Conservation (phyloP, 108 stramenopile species). For the Halocafeteria seosinensis region DNA sequence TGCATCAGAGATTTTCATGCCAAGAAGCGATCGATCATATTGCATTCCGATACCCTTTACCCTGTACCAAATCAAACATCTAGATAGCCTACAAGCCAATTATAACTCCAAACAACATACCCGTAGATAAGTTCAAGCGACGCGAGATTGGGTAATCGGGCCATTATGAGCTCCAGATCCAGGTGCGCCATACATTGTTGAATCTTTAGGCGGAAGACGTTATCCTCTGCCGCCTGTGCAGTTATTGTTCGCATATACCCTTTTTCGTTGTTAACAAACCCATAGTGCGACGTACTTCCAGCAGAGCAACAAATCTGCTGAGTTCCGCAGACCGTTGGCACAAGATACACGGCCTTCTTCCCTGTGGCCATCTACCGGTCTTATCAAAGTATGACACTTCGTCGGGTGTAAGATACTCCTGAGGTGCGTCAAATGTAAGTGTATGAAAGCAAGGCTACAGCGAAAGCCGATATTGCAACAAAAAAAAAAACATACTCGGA, state of each 20-base stretch:
- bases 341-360: background rate
- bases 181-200: conserved; percentile 30
- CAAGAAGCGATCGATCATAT: conserved; percentile 43
- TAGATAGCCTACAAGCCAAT: too few relatives aligned
- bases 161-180: conserved; percentile 19
- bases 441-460: too few relatives aligned
- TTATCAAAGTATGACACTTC: background rate
- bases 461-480: too few relatives aligned
- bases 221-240: conserved; percentile 34
- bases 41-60: conserved; percentile 37
- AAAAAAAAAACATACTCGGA: too few relatives aligned
- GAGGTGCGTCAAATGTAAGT: too few relatives aligned
- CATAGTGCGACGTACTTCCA: too few relatives aligned
- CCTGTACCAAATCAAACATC: conserved; percentile 27
- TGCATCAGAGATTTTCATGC: conserved; percentile 50
- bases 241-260: too few relatives aligned
- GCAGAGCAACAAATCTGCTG: conserved; percentile 18
- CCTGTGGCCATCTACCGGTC: background rate
- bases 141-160: conserved; percentile 30
- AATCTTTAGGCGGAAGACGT: conserved; percentile 26
- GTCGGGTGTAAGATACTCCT: background rate
- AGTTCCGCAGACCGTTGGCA: conserved; percentile 6
- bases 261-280: too few relatives aligned
- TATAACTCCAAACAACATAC: too few relatives aligned
- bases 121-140: conserved; percentile 25